Evolutionary conservation across 2,329 filamentous ascomycete genomes (phyloP), one percentile per base, ranked within the genome.

Genomic region (Mycocentrospora acerina): DNA sequence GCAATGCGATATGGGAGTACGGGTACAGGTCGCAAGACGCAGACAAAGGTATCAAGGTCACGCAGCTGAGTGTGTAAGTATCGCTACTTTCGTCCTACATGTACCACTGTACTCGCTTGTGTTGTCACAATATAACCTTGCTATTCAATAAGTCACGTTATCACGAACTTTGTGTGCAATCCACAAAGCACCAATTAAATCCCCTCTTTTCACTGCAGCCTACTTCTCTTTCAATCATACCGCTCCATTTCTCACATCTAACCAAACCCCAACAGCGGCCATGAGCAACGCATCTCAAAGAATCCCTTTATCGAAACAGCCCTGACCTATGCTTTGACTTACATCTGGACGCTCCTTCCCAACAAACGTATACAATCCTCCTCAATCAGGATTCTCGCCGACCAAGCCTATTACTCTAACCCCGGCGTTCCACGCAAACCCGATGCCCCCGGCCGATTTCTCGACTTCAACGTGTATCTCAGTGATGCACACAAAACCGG

Each of bases 301-400:
- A 98, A 98, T 64, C 81, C 83, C 11, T 98, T 98, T 67, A 86
- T 98, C 48, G 90, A 97, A 72, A 95, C 89, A 9, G 87, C 93
- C 2, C 77, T 98, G 41, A 82, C 79, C 68, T 97, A 95, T 72
- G 87, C 81, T 38, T 79, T 97, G 55, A 93, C 86, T 38, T 96
- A 95, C 70, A 83, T 88, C 65, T 76, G 68, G 60, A 69, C 66
- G 62, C 71, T 69, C 51, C 71, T 51, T 51, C 71, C 60, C 12
- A 41, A 66, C 75, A 70, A 48, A 8, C 78, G 70, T 60, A 82
- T 93, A 59, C 77, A 77, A 11, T 81, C 90, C 4, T 72, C 85
- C 19, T 81, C 81, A 11, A 80, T 97, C 65, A 90, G 87, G 45
- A 91, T 98, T 64, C 80, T 97, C 24, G 91, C 93, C 44, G 90